A percentile compares a stretch with the other conserved stretches of the same genome.
Conservation (phyloP, 805 yeast genomes). For the Phaffomyces thermotolerans region DNA sequence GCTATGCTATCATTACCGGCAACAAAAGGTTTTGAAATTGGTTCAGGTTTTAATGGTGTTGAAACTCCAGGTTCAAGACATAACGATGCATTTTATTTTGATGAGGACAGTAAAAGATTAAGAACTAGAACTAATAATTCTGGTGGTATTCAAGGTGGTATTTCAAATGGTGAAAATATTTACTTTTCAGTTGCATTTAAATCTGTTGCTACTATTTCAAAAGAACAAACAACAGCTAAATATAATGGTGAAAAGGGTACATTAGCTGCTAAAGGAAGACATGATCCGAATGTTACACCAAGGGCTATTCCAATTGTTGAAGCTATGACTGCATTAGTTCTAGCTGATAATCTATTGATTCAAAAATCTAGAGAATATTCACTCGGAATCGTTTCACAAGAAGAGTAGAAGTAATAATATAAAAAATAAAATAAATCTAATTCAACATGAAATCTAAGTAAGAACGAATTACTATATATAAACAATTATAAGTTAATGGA, state of each 20-base stretch:
- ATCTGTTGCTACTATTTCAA: slow-evolving; percentile 95
- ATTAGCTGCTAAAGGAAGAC: slow-evolving; percentile 94
- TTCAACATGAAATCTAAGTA: no score
- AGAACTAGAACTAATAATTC: slow-evolving; percentile 87
- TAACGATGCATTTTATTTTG: slow-evolving; percentile 77
- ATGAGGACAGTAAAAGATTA: slow-evolving; percentile 51
- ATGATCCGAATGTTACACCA: slow-evolving; percentile 97
- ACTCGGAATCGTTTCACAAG: slow-evolving; percentile 9
- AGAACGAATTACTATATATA: no score
- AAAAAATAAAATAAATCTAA: no score
- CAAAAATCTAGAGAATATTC: slow-evolving; percentile 79
- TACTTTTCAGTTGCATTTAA: slow-evolving; percentile 95
- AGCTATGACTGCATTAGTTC: slow-evolving; percentile 93
- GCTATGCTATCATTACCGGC: slow-evolving; percentile 98
- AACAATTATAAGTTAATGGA: no score
- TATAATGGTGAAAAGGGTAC: slow-evolving; percentile 86
- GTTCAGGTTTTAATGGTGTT: slow-evolving; percentile 92
- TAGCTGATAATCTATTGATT: slow-evolving; percentile 77
- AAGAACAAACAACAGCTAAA: slow-evolving; percentile 82
- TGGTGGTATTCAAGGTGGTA: slow-evolving; percentile 98
- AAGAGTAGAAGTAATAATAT: not conserved
- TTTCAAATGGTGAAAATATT: slow-evolving; percentile 90
- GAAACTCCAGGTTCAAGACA: slow-evolving; percentile 87
- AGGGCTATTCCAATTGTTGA: slow-evolving; percentile 98
- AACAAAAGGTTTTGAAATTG: slow-evolving; percentile 95